Percentiles rank a stretch among this genome's conserved stretches.
Evolutionary conservation across 2,329 filamentous ascomycete species (phyloP).

Genomic region (Colletotrichum aenigma): DNA sequence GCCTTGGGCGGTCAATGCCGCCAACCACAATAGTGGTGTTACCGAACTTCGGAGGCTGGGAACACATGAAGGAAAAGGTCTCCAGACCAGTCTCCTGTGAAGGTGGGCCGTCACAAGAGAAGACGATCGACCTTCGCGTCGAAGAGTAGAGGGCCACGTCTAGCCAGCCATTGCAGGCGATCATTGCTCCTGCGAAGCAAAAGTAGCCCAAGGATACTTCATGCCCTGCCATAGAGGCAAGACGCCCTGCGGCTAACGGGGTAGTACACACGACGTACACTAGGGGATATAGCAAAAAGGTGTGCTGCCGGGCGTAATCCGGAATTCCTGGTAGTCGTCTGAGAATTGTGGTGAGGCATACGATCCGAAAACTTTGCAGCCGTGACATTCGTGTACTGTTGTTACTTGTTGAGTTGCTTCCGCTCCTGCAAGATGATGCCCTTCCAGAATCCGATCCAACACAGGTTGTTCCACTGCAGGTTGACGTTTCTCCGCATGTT

Average conservation of each 20-base stretch:
- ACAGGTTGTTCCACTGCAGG: not conserved
- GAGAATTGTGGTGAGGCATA: not conserved
- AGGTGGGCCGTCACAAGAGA: conserved; percentile 38
- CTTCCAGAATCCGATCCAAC: not conserved
- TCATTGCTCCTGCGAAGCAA: conserved; percentile 62
- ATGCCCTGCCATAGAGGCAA: conserved; percentile 63
- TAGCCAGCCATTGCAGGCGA: conserved; percentile 60
- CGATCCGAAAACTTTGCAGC: not conserved
- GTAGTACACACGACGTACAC: conserved; percentile 74
- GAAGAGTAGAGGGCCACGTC: conserved; percentile 59
- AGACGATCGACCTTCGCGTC: conserved; percentile 58
- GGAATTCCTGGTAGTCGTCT: conserved; percentile 1
- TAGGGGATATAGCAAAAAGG: conserved; percentile 70
- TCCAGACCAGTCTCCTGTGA: conserved; percentile 51
- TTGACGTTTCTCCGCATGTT: not conserved
- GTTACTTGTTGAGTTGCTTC: not conserved
- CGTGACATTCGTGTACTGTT: not conserved
- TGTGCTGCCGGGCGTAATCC: conserved; percentile 43
- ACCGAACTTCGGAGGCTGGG: conserved; percentile 40
- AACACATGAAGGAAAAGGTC: conserved; percentile 56
- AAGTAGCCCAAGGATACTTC: conserved; percentile 58
- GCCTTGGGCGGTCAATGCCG: conserved; percentile 18
- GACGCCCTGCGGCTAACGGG: conserved; percentile 67
- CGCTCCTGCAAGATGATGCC: not conserved
- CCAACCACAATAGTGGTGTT: conserved; percentile 42